Evolutionary conservation across 208 protist species (phyloP).

Genomic region (Acanthamoeba healyi): DNA sequence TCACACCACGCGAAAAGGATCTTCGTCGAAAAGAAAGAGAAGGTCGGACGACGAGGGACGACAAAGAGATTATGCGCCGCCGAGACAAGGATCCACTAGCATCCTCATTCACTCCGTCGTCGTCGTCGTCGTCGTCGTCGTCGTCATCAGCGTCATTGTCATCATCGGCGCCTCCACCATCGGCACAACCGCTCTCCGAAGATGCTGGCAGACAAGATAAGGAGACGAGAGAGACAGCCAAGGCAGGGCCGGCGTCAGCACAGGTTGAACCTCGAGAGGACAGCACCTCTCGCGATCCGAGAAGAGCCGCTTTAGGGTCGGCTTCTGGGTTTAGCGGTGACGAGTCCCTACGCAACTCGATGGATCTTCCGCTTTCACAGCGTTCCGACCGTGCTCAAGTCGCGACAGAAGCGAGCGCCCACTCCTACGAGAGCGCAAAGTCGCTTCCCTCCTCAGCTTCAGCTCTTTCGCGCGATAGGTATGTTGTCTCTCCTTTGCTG

Average conservation of each 20-base stretch:
- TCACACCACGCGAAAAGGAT: background rate
- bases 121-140: background rate
- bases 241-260: background rate
- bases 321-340: background rate
- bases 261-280: background rate
- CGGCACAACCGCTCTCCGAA: no score
- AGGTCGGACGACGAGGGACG: background rate
- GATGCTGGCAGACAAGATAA: background rate
- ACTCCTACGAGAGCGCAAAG: background rate
- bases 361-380: background rate
- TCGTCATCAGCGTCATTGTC: background rate
- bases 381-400: background rate
- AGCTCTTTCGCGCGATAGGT: background rate
- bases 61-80: background rate
- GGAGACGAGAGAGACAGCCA: no score
- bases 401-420: background rate
- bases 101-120: background rate
- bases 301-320: background rate
- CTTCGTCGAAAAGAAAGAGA: background rate
- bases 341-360: background rate
- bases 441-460: background rate
- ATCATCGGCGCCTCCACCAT: background rate
- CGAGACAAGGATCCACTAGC: slow-evolving; percentile 33
- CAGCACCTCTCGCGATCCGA: background rate
- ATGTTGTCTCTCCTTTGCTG: background rate